phyloP scores from a whole-genome alignment of 2,329 filamentous ascomycete genomes.

The Tympanopsis confertula region DNA sequence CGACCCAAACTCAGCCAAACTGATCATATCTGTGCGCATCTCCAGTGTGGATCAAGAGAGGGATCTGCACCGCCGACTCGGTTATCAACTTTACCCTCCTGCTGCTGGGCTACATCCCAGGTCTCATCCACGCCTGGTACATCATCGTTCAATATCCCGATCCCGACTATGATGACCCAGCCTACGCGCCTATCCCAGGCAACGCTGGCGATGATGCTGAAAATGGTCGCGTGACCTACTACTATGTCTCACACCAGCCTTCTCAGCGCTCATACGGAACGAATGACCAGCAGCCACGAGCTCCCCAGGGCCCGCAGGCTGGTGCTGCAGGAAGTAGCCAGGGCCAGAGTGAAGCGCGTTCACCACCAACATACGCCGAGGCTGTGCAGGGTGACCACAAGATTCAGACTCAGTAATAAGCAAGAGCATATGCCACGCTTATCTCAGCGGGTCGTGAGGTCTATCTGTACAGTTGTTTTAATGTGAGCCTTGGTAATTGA shows the following conservation, averaged over 20 bases:
- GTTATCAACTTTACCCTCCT: neutral
- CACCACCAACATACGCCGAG: neutral
- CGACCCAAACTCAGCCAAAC: neutral
- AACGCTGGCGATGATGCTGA: neutral
- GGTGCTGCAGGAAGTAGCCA: neutral
- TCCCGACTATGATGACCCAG: neutral
- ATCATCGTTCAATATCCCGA: neutral
- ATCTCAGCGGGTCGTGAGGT: no score
- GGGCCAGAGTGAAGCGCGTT: neutral
- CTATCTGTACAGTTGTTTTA: no score
- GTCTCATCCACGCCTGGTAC: conserved; percentile 1
- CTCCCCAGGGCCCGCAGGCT: neutral
- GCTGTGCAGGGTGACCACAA: conserved; percentile 20
- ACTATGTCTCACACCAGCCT: neutral
- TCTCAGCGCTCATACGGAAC: neutral
- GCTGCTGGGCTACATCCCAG: neutral
- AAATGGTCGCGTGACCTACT: neutral
- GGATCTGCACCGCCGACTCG: conserved; percentile 1
- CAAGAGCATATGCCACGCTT: no score
- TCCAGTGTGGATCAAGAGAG: neutral
- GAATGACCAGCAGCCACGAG: neutral
- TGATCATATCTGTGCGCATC: neutral
- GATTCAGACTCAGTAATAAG: neutral
- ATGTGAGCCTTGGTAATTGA: no score
- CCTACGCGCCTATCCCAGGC: neutral